Conservation (phyloP, 2,329 filamentous ascomycete genomes). For the Reticulascus tulasneorum region DNA sequence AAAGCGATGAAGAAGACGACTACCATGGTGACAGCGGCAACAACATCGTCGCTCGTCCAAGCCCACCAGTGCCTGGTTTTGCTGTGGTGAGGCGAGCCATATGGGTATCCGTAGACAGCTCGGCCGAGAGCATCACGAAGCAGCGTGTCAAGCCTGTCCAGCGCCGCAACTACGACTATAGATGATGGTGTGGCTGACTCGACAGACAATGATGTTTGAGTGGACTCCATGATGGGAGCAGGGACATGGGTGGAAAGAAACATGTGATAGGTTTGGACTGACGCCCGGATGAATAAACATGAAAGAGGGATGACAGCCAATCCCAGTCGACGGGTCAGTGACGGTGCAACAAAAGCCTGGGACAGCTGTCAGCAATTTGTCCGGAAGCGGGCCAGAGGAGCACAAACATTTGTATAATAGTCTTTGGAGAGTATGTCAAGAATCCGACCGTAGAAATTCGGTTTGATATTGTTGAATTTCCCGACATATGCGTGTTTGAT, state of each 20-base stretch:
- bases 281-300: slow-evolving; percentile 91
- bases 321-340: slow-evolving; percentile 83
- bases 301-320: slow-evolving; percentile 89
- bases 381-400: neutral
- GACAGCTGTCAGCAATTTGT: neutral
- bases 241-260: slow-evolving; percentile 86
- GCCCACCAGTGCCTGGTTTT: slow-evolving; percentile 42
- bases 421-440: slow-evolving; percentile 94
- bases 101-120: slow-evolving; percentile 61
- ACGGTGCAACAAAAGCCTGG: slow-evolving; percentile 84
- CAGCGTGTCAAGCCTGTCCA: slow-evolving; percentile 74
- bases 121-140: slow-evolving; percentile 74
- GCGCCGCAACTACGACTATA: slow-evolving; percentile 70
- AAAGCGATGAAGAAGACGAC: slow-evolving; percentile 83
- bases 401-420: slow-evolving; percentile 84
- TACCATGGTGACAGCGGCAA: slow-evolving; percentile 76
- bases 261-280: slow-evolving; percentile 97
- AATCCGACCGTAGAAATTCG: slow-evolving; percentile 81
- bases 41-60: slow-evolving; percentile 67
- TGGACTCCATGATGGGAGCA: slow-evolving; percentile 62
- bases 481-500: slow-evolving; percentile 97
- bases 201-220: slow-evolving; percentile 61
- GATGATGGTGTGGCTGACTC: slow-evolving; percentile 63
- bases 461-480: slow-evolving; percentile 97
- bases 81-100: slow-evolving; percentile 27